Conservation (phyloP, 257 asterid species). For the Nicotiana benthamiana region DNA sequence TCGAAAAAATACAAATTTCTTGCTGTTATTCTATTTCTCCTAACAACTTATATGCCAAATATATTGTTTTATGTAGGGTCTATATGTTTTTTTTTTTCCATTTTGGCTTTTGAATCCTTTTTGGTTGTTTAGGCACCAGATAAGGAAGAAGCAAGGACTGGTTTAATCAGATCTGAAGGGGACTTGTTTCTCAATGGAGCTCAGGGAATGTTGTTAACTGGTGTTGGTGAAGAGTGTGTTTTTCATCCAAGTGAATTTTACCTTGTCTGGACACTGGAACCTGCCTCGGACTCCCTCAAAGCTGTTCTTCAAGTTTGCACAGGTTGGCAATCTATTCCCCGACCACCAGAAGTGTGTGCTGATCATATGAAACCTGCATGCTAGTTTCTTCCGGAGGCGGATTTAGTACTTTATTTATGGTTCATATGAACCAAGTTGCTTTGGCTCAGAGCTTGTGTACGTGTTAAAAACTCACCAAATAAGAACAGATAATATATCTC, state of each 20-base stretch:
- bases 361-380: not conserved
- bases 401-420: not conserved
- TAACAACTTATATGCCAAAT: not conserved
- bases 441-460: not conserved
- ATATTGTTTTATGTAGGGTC: not conserved
- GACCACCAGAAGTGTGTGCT: slow-evolving; percentile 23
- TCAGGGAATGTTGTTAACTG: slow-evolving; percentile 36
- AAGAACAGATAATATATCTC: not conserved
- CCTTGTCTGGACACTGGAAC: slow-evolving; percentile 63
- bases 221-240: slow-evolving; percentile 28
- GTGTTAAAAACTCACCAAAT: not conserved
- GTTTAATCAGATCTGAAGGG: slow-evolving; percentile 72
- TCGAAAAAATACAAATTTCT: not conserved
- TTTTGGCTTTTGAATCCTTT: not conserved
- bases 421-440: not conserved
- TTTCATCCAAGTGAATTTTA: slow-evolving; percentile 73
- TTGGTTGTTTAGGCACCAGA: slow-evolving; percentile 60
- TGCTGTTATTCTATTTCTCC: not conserved
- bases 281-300: slow-evolving; percentile 59
- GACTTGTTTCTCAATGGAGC: slow-evolving; percentile 63
- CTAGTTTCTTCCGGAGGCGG: not conserved
- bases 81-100: accelerated
- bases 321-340: slow-evolving; percentile 60
- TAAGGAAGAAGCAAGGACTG: slow-evolving; percentile 47
- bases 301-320: slow-evolving; percentile 63